Conservation (phyloP, 345 rosid species). For the Laguncularia racemosa region DNA sequence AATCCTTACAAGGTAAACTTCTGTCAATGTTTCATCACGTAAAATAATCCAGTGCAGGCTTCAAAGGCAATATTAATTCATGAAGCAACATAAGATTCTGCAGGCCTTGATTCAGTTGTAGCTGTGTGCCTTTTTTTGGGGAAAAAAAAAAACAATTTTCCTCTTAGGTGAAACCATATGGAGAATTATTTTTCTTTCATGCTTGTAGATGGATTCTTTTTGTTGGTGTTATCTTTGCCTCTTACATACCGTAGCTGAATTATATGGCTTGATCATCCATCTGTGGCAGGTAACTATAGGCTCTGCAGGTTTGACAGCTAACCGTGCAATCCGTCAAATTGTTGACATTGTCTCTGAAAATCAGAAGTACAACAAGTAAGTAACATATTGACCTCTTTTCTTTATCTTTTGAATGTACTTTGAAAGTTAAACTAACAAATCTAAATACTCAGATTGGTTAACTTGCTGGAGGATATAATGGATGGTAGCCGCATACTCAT, state of each 20-base stretch:
- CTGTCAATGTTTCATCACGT: background rate
- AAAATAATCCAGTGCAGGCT: no score
- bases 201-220: no score
- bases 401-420: constrained; percentile 1
- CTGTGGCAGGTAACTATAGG: constrained; percentile 76
- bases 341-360: constrained; percentile 91
- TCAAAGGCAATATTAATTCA: no score
- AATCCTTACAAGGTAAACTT: constrained; percentile 83
- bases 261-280: constrained; percentile 3
- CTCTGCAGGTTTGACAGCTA: constrained; percentile 88
- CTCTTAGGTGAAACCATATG: background rate
- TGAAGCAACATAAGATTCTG: no score
- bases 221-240: background rate
- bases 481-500: constrained; percentile 96
- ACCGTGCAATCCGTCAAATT: constrained; percentile 85
- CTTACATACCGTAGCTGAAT: background rate
- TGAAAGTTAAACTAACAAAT: constrained; percentile 1
- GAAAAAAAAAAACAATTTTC: no score
- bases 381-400: background rate
- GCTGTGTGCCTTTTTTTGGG: no score
- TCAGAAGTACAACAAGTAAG: constrained; percentile 93
- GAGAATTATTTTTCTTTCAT: background rate
- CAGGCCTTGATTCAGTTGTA: no score
- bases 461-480: constrained; percentile 97
- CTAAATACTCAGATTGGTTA: constrained; percentile 56